phyloP scores from a whole-genome alignment of 257 asterid genomes.

The Fraxinus cuspidata region DNA sequence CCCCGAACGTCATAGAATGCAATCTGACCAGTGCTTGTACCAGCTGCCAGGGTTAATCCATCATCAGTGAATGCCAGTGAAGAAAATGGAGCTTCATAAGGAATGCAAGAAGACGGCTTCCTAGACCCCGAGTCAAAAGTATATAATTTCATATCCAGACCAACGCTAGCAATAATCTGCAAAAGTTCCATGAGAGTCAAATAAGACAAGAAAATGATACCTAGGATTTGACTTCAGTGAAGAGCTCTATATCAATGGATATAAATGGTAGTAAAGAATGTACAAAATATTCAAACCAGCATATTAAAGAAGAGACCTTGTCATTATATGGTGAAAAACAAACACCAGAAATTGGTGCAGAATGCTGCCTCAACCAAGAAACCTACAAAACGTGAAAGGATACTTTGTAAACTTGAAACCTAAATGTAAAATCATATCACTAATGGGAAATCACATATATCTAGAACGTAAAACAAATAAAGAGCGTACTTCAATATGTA shows the following conservation, averaged over 20 bases:
- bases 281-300: constrained; percentile 11
- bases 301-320: constrained; percentile 61
- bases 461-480: constrained; percentile 15
- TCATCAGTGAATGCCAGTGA: constrained; percentile 91
- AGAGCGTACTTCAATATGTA: constrained; percentile 10
- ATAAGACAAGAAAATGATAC: constrained; percentile 12
- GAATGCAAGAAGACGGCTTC: constrained; percentile 79
- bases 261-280: constrained; percentile 3
- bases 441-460: background rate
- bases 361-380: constrained; percentile 97
- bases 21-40: constrained; percentile 88
- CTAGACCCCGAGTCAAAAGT: constrained; percentile 83
- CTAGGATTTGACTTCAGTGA: constrained; percentile 16
- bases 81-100: constrained; percentile 91
- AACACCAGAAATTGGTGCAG: constrained; percentile 92
- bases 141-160: constrained; percentile 92
- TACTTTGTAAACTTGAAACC: constrained; percentile 6
- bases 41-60: constrained; percentile 91
- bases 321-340: constrained; percentile 94
- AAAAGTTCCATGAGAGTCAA: constrained; percentile 24
- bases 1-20: constrained; percentile 94
- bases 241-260: constrained; percentile 13
- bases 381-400: constrained; percentile 49
- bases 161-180: constrained; percentile 93
- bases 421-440: background rate